These are phyloP conservation scores for Fomitopsis schrenkii DNA, from an alignment of 1,284 basidiomycete genomes.

Conservation along the genomic window DNA sequence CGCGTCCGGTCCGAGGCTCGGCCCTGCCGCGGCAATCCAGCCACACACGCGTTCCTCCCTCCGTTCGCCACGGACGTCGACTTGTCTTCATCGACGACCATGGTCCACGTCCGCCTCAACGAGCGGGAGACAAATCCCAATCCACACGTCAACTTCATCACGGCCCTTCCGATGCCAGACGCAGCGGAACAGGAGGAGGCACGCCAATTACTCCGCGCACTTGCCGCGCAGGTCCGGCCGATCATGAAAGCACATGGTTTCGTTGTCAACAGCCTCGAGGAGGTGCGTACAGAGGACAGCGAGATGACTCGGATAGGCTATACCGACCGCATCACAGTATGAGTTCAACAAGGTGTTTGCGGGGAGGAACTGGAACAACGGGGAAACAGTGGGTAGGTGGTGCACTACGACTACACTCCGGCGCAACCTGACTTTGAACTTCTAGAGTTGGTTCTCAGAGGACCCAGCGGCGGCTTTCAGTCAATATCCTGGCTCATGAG, in stretches of 20 bases:
- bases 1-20: not conserved
- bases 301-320: no score
- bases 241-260: constrained; percentile 78
- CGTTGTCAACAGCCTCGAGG: constrained; percentile 71
- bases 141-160: constrained; percentile 71
- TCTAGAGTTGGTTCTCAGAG: constrained; percentile 68
- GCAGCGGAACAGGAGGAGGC: constrained; percentile 49
- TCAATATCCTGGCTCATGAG: constrained; percentile 68
- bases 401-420: not conserved
- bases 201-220: constrained; percentile 62
- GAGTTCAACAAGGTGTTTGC: constrained; percentile 73
- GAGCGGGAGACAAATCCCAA: constrained; percentile 70
- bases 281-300: constrained; percentile 40
- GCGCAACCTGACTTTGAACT: not conserved
- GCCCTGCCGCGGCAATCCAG: not conserved
- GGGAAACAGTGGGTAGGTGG: constrained; percentile 66
- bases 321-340: constrained; percentile 42
- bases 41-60: not conserved
- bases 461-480: constrained; percentile 53
- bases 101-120: constrained; percentile 73
- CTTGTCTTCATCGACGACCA: no score
- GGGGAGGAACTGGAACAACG: constrained; percentile 78
- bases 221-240: constrained; percentile 78
- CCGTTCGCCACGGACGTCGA: not conserved
- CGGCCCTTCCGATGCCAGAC: constrained; percentile 45